Evolutionary conservation across 495 filamentous ascomycete species (phyloP), one percentile per base, ranked within the genome.

Genomic region (Penicillium roqueforti): DNA sequence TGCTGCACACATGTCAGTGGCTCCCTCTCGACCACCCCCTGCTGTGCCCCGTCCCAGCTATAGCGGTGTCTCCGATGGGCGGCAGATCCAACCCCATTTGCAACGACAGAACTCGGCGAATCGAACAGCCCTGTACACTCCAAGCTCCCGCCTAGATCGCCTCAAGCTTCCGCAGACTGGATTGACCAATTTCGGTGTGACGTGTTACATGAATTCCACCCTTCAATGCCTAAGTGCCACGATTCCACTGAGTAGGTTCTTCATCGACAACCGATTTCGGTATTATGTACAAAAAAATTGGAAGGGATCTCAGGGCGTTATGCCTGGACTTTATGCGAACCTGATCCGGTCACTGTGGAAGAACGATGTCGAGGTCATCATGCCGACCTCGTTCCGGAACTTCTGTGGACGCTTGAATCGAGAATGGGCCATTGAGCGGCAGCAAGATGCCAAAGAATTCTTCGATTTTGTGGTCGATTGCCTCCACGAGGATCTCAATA

Each of bases 191-290:
- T 85, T 87, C 22, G 84, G 87, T 9, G 85, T 87, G 10, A 88
- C 83, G 6, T 99, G 93, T 68, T 99, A 93, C 65, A 90, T 92
- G 81, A 96, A 97, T 72, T 82, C 87, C 13, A 85, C 84, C 4
- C 70, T 99, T 13, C 93, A 99, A 67, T 87, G 84, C 54, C 71
- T 97, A 50, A 85, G 87, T 54, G 86, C 85, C 3, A 93, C 89
- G 1, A 73, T 82, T 19, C 81, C 83, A 19, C 77, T 99, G 53
- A 79, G 83, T 26, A 74, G 82, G 26, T 87, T 89, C 51, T 85
- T 97, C 58, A 72, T 75, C 20, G 79, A 77, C 38, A 63, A 78
- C 53, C 70, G 74, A 29, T 90, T 77, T 77, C 77, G 69, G 52
- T 77, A 72, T 47, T 77, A 76, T 55, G 72, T 80, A 13, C 78